Percentiles rank a stretch among this genome's conserved stretches.
phyloP scores from a whole-genome alignment of 306 rosid species.

The Mucuna pruriens region DNA sequence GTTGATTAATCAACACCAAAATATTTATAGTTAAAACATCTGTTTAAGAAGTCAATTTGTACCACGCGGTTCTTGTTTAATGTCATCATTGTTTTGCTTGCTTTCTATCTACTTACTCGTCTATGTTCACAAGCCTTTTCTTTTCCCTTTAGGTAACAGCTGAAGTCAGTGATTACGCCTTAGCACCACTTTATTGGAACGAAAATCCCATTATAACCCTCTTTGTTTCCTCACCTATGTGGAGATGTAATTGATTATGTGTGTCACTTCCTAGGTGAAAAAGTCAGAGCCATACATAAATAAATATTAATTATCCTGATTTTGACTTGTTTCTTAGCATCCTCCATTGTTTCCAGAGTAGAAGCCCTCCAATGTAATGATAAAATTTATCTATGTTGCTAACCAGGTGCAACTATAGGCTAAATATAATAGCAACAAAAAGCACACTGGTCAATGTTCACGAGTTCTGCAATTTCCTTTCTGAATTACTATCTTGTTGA shows the following conservation, averaged over 20 bases:
- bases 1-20: background rate
- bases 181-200: background rate
- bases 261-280: background rate
- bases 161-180: background rate
- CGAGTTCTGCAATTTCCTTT: too few relatives aligned
- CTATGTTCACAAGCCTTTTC: background rate
- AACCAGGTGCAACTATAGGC: too few relatives aligned
- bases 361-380: too few relatives aligned
- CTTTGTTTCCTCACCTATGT: background rate
- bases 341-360: too few relatives aligned
- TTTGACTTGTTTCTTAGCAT: too few relatives aligned
- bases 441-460: too few relatives aligned
- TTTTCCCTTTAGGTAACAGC: background rate
- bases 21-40: background rate
- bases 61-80: background rate
- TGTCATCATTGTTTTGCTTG: background rate
- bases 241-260: background rate
- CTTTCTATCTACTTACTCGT: background rate
- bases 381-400: too few relatives aligned
- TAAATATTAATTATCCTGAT: background rate
- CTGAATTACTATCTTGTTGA: too few relatives aligned
- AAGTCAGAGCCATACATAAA: background rate
- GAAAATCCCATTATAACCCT: background rate
- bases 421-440: too few relatives aligned
- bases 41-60: background rate